Base-by-base conservation (phyloP, 306 rosid genomes). In the Ormosia semicastrata region DNA sequence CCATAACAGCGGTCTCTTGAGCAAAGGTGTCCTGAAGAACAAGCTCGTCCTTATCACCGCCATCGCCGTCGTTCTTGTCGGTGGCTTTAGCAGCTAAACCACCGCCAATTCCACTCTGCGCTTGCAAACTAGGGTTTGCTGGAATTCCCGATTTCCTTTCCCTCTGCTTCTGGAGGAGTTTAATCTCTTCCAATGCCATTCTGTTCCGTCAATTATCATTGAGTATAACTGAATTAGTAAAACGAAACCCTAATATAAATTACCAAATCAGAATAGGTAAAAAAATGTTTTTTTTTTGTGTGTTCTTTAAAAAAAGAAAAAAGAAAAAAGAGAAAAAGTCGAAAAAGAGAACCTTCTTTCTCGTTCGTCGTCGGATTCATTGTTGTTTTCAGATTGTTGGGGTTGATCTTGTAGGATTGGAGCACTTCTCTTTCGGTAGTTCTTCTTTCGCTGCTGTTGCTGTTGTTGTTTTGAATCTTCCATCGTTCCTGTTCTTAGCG, bases 21-120 rank as follows among this genome's bases (percentile, higher is more conserved):
- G 99, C 99, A 17, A 95, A 95, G 10, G 97, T 95, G 37, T 89
- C 94, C 71, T 88, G 98, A 49, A 95, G 96, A 73, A 93, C 99
- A 64, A 93, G 88, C 49, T 95, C 99, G 66, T 95, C 98, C 85
- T 90, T 91, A 14, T 91, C 94, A 6, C 86, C 91, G 11, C 83
- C 95, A 4, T 72, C 94, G 0, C 84, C 89, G 15, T 85, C 91
- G 11, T 71, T 84, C 81, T 78, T 88, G 0, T 84, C 84, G 50
- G 53, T 62, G 8, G 80, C n/a, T 70, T 91, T 87, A 6, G 86
- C n/a, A 14, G 77, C 71, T 56, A 36, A 60, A 65, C 83, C 78
- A 77, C 37, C 83, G 13, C 77, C 79, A 30, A 32, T 36, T 41
- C 47, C 86, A 39, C 18, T 41, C 68, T 76, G 87, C 30, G 78